phyloP scores from a whole-genome alignment of 148 eudicot genomes.

The Spergularia marina region DNA sequence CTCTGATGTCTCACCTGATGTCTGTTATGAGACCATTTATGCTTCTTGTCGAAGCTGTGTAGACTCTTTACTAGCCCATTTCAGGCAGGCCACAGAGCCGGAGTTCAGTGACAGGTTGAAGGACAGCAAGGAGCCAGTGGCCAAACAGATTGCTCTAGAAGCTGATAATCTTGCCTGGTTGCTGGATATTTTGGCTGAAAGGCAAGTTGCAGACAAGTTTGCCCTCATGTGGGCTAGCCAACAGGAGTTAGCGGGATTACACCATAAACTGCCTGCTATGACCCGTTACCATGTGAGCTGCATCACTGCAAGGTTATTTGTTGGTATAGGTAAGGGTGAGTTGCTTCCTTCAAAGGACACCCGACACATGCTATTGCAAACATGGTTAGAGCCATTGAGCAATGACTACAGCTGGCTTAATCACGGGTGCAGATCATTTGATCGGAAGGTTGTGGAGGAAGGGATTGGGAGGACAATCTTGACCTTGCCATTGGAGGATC shows the following conservation, averaged over 20 bases:
- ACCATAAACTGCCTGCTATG: constrained; percentile 48
- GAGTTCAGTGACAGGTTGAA: constrained; percentile 29
- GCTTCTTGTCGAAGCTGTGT: constrained; percentile 58
- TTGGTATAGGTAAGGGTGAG: constrained; percentile 91
- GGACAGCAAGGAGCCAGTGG: constrained; percentile 43
- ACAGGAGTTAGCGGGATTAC: constrained; percentile 68
- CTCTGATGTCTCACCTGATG: constrained; percentile 41
- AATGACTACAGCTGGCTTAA: constrained; percentile 83
- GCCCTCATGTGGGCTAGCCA: constrained; percentile 75
- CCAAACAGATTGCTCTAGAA: constrained; percentile 60
- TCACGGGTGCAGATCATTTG: constrained; percentile 82
- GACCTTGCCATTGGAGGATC: constrained; percentile 88
- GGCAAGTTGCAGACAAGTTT: constrained; percentile 74
- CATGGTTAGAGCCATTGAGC: constrained; percentile 87
- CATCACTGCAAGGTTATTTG: constrained; percentile 75
- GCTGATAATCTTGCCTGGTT: constrained; percentile 87
- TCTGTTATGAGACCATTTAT: constrained; percentile 63
- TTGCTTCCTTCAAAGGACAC: constrained; percentile 73
- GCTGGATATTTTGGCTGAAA: constrained; percentile 80
- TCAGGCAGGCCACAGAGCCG: constrained; percentile 51
- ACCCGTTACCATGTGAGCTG: constrained; percentile 66
- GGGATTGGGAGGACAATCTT: constrained; percentile 90
- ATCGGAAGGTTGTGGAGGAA: constrained; percentile 82
- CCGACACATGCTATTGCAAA: constrained; percentile 55
- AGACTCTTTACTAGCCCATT: constrained; percentile 42